phyloP scores from a whole-genome alignment of 306 rosid genomes.

The Quercus mongolica region DNA sequence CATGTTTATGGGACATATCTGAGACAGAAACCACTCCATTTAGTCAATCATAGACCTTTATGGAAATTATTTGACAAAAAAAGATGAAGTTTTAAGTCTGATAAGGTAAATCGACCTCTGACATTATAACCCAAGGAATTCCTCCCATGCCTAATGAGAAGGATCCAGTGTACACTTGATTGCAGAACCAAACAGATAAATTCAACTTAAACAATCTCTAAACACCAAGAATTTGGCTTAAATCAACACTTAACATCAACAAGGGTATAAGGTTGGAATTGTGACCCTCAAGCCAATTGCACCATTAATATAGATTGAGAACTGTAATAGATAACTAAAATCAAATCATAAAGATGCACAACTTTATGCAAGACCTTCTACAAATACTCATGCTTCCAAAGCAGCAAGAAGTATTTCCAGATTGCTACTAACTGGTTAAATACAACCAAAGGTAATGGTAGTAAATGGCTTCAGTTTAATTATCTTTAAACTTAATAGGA shows the following conservation, averaged over 20 bases:
- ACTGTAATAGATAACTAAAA: not conserved
- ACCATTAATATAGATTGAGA: not conserved
- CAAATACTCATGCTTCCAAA: not conserved
- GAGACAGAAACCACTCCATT: constrained; percentile 11
- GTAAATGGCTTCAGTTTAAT: not conserved
- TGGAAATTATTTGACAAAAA: not conserved
- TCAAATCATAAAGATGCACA: not conserved
- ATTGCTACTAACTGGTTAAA: not conserved
- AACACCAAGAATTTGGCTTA: no score
- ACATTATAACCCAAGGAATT: no score
- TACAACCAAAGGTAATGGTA: not conserved
- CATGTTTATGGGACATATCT: constrained; percentile 79
- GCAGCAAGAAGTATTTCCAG: not conserved
- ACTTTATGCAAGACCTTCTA: no score
- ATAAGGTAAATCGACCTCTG: constrained; percentile 47
- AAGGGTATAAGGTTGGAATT: not conserved
- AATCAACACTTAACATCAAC: constrained; percentile 7
- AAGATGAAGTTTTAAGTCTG: not conserved
- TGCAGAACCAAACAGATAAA: no score
- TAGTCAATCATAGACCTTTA: constrained; percentile 3
- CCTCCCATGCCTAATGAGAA: no score
- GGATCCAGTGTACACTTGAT: no score
- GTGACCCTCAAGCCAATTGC: not conserved
- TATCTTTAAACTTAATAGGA: not conserved
- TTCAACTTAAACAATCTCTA: no score